Evolutionary conservation across 2,329 filamentous ascomycete species (phyloP), one percentile per base, ranked within the genome.

Genomic region (Diaporthe eres): DNA sequence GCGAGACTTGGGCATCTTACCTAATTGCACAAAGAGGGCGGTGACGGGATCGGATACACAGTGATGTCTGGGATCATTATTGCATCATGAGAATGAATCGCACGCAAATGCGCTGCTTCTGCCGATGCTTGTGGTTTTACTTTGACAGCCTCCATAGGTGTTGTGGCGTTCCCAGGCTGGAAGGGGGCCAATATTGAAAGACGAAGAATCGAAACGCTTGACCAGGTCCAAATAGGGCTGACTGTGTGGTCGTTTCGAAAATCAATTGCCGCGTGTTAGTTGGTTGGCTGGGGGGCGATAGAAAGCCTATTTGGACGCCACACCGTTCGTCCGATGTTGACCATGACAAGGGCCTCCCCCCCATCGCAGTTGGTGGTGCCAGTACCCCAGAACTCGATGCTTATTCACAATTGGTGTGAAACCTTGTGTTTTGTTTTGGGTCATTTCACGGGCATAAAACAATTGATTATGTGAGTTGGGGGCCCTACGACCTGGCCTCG

Each of bases 281-380:
- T 70, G 65, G 49, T 70, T 55, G 49, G 65, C 19, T n/a, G 65
- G 47, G 34, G n/a, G 37, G 37, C 37, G 37, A 39, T 13, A 4
- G 61, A 34, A 49, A 34, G 2, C 63, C 19, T 31, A 31, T 65
- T 25, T 65, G 42, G 28, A 44, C 44, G 31, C 44, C 22, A 25
- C 17, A 68, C 49, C 9, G 65, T 70, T 70, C 65, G 34, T 70
- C 49, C 34, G 49, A 55, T 70, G 49, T 55, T 70, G 63, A 31
- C 44, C 31, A 2, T 22, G 28, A 53, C 63, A 37, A 49, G 63
- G 63, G 28, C n/a, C 31, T 13, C 31, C 31, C 22, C 31, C 28
- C 15, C 51, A 31, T 4, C 4, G 3, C 47, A 39, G 3, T 68
- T 53, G 49, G 47, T 25, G n/a, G 34, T 39, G 49, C 49, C 19